phyloP scores from a whole-genome alignment of 2,329 filamentous ascomycete species.

The Aspergillus carbonarius region DNA sequence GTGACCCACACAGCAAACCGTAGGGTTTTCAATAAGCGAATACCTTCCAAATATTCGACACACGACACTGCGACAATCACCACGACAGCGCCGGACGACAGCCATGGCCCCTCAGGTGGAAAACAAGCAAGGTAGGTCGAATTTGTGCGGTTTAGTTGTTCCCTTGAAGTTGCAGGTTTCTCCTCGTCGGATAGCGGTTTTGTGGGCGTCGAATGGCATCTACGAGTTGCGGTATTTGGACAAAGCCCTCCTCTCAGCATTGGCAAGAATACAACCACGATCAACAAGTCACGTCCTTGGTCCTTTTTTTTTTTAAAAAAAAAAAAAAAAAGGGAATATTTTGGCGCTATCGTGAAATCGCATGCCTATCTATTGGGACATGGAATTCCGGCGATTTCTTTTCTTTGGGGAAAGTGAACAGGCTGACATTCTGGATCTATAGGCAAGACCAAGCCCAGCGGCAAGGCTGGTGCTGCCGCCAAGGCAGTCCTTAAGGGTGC shows the following conservation, averaged over 20 bases:
- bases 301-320: too few species aligned
- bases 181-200: constrained; percentile 20
- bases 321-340: too few species aligned
- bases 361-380: not conserved
- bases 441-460: constrained; percentile 60
- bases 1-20: constrained; percentile 38
- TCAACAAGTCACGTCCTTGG: not conserved
- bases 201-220: constrained; percentile 17
- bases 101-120: constrained; percentile 49
- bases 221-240: not conserved
- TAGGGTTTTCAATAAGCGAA: constrained; percentile 45
- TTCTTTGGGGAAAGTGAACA: constrained; percentile 4
- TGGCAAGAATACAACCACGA: not conserved
- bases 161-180: constrained; percentile 38
- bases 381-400: constrained; percentile 1
- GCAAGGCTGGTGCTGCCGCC: constrained; percentile 85
- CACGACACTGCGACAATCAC: constrained; percentile 46
- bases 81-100: constrained; percentile 46
- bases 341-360: not conserved
- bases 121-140: constrained; percentile 48
- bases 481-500: constrained; percentile 96
- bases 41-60: constrained; percentile 39
- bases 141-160: constrained; percentile 16
- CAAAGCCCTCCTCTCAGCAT: not conserved
- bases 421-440: constrained; percentile 9